Evolutionary conservation across 2,329 filamentous ascomycete genomes (phyloP).

Genomic region (Colletotrichum lupini): DNA sequence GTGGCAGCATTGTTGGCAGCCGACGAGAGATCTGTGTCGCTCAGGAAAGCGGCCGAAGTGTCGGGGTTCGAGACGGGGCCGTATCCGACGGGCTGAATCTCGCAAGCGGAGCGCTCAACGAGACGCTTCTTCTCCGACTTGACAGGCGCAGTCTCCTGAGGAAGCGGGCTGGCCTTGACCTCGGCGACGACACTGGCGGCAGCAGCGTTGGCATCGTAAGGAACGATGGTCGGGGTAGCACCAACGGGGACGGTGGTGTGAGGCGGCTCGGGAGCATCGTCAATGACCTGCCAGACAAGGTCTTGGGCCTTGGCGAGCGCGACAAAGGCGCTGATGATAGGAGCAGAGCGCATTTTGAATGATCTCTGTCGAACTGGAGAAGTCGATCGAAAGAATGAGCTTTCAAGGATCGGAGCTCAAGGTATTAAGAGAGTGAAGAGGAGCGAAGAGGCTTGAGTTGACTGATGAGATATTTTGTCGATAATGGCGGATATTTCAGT

Average conservation of each 20-base stretch:
- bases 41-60: not conserved
- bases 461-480: not conserved
- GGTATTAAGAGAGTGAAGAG: not conserved
- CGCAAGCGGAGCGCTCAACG: not conserved
- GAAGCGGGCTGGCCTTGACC: slow-evolving; percentile 6
- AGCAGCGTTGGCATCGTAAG: not conserved
- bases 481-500: not conserved
- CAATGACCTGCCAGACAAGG: not conserved
- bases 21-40: not conserved
- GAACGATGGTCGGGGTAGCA: not conserved
- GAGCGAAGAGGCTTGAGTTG: not conserved
- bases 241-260: not conserved
- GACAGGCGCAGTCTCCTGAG: not conserved
- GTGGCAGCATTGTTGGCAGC: slow-evolving; percentile 5
- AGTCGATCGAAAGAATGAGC: not conserved
- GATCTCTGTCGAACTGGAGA: not conserved
- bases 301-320: not conserved
- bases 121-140: not conserved
- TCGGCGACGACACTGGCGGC: not conserved
- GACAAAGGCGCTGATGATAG: not conserved
- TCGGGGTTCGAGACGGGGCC: not conserved
- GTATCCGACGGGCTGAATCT: not conserved
- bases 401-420: not conserved
- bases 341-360: not conserved
- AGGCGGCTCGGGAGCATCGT: not conserved